Conservation (phyloP, 768 basidiomycete species). For the Podaxis rugospora region DNA sequence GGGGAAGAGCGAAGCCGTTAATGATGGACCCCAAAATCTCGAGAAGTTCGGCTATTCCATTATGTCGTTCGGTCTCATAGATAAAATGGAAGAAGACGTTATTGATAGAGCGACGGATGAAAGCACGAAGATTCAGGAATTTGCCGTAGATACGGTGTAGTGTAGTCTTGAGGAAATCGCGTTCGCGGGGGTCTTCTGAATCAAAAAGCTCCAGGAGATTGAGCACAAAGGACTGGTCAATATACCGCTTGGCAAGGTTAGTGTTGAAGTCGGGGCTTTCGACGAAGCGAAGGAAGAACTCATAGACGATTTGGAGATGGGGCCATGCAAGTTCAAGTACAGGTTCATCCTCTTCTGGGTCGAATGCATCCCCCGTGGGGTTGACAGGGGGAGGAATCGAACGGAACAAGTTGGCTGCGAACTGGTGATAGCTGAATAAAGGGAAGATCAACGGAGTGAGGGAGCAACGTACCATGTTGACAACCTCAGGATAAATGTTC, state of each 20-base stretch:
- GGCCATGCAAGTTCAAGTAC: conserved; percentile 99
- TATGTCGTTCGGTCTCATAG: conserved; percentile 98
- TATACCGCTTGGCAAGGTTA: conserved; percentile 94
- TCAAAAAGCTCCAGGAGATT: conserved; percentile 98
- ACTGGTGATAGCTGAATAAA: conserved; percentile 47
- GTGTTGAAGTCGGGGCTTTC: conserved; percentile 98
- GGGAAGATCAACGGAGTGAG: conserved; percentile 8
- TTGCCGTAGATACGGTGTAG: conserved; percentile 99
- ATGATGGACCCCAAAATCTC: conserved; percentile 99
- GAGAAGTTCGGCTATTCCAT: conserved; percentile 96
- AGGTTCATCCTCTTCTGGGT: conserved; percentile 99
- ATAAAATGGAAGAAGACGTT: conserved; percentile 99
- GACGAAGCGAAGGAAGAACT: conserved; percentile 98
- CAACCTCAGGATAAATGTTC: conserved; percentile 96
- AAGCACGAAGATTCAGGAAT: conserved; percentile 97
- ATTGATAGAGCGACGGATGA: conserved; percentile 98
- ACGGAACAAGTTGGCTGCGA: conserved; percentile 96
- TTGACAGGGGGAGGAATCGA: conserved; percentile 99
- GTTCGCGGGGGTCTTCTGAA: conserved; percentile 97
- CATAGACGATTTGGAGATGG: conserved; percentile 98
- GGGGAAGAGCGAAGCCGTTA: conserved; percentile 95
- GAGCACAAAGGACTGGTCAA: conserved; percentile 94
- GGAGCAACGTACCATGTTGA: conserved; percentile 78
- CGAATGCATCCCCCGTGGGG: conserved; percentile 96
- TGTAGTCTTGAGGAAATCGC: conserved; percentile 99